phyloP scores from a whole-genome alignment of 2,329 filamentous ascomycete species.

The Colletotrichum zoysiae region DNA sequence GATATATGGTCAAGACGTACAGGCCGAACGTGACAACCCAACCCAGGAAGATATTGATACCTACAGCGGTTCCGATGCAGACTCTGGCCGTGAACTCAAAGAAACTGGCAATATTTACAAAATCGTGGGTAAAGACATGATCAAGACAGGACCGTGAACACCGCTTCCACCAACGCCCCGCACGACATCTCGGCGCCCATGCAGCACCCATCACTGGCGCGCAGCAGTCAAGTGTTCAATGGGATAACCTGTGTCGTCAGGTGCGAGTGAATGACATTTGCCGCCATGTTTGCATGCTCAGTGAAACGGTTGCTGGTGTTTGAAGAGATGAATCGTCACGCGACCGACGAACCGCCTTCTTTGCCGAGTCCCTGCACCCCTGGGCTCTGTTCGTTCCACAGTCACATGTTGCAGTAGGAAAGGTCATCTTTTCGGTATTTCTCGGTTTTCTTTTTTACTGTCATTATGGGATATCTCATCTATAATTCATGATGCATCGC shows the following conservation, averaged over 20 bases:
- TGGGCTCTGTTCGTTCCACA: background rate
- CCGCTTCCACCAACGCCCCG: no score
- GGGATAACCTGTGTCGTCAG: constrained; percentile 73
- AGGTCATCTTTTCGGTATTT: background rate
- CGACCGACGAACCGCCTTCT: background rate
- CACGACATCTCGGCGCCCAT: no score
- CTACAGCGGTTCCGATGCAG: no score
- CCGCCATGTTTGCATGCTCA: no score
- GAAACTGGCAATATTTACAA: no score
- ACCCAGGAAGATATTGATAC: background rate
- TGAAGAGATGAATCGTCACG: background rate
- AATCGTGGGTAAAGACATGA: no score
- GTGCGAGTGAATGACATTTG: no score
- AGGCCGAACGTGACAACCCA: constrained; percentile 49
- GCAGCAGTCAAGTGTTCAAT: constrained; percentile 74
- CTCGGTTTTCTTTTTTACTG: constrained; percentile 3
- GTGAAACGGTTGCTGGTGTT: no score
- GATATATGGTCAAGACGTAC: constrained; percentile 65
- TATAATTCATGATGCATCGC: constrained; percentile 10
- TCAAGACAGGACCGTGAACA: no score
- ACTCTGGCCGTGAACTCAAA: no score
- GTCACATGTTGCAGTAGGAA: background rate
- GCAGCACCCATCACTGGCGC: no score
- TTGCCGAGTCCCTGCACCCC: background rate
- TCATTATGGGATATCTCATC: constrained; percentile 33